These are phyloP conservation scores for Niebla homalea DNA, from an alignment of 495 filamentous ascomycete genomes.

Conservation along the genomic window DNA sequence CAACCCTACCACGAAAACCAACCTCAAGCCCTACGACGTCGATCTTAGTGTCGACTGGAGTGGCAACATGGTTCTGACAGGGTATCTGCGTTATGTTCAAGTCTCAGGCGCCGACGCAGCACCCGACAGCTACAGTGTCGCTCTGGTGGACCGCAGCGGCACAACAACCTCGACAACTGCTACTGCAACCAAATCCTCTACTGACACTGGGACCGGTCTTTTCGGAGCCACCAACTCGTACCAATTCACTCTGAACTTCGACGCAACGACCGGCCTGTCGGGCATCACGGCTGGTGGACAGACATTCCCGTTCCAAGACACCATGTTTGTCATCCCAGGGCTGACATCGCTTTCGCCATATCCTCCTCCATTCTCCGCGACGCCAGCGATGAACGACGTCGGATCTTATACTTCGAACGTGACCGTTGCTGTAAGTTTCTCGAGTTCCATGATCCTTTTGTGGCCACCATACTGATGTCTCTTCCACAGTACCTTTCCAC, in stretches of 20 bases:
- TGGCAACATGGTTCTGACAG: slow-evolving; percentile 12
- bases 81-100: slow-evolving; percentile 12
- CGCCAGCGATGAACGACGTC: slow-evolving; percentile 2
- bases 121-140: slow-evolving; percentile 8
- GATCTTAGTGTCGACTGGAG: slow-evolving; percentile 11
- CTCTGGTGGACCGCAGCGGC: slow-evolving; percentile 7
- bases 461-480: neutral
- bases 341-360: slow-evolving; percentile 6
- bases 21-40: slow-evolving; percentile 8
- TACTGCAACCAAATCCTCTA: slow-evolving; percentile 4
- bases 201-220: slow-evolving; percentile 11
- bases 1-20: slow-evolving; percentile 23
- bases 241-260: slow-evolving; percentile 12
- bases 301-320: slow-evolving; percentile 13
- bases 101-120: slow-evolving; percentile 9
- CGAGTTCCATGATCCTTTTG: neutral
- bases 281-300: slow-evolving; percentile 7
- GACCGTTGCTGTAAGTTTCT: slow-evolving; percentile 8
- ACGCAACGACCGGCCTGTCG: slow-evolving; percentile 8
- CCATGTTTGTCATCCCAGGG: slow-evolving; percentile 11
- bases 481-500: slow-evolving; percentile 5
- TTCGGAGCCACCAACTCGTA: slow-evolving; percentile 14
- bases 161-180: slow-evolving; percentile 6
- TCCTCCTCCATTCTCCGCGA: slow-evolving; percentile 9
- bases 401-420: slow-evolving; percentile 9